Base-by-base conservation (phyloP, 2,329 filamentous ascomycete species). In the Pseudocercospora eumusae region DNA sequence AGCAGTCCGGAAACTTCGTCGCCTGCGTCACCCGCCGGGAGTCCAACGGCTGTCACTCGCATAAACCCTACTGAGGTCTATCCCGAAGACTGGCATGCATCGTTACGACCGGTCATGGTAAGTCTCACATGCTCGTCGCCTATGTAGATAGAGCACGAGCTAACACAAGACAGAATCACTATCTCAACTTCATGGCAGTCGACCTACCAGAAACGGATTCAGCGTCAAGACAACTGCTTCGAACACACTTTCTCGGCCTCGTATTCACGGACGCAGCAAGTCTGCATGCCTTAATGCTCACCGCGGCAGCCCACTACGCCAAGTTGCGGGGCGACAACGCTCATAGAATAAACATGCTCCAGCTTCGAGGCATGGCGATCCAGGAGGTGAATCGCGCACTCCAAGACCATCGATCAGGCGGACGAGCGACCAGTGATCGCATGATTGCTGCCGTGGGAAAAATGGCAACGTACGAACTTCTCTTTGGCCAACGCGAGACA, bases 381-480 rank as follows among this genome's bases (percentile, higher is more conserved):
- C 65, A 69, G 20, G 73, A 76, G 33, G 79, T 83, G 69, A 81
- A 81, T 62, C 63, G 71, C 4, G 73, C 74, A 9, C 70, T 82
- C 28, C 66, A 66, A n/a, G 68, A 74, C 44, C 68, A 72, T 25
- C 44, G 60, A 20, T 44, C 58, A 2, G 59, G 61, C 20, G 63
- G 64, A 2, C 64, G 71, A 27, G 65, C 67, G 4, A 69, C 76
- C 6, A 77, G 71, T 62, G 80, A 83, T 65, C 76, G 76, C 13
- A 63, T 82, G 31, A 76, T 83, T 56, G 79, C 77, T 8, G 80
- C 81, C 2, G 79, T 82, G 3, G 79, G 79, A 33, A 80, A 81
- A 64, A 81, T 84, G 80, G 81, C 81, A 9, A 79, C 77, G 63
- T 83, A 81, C 68, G 82, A 84, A 66, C 80, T 80, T n/a, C 78